Evolutionary conservation across 2,329 filamentous ascomycete species (phyloP), one percentile per base, ranked within the genome.

Genomic region (Xylaria multiplex): DNA sequence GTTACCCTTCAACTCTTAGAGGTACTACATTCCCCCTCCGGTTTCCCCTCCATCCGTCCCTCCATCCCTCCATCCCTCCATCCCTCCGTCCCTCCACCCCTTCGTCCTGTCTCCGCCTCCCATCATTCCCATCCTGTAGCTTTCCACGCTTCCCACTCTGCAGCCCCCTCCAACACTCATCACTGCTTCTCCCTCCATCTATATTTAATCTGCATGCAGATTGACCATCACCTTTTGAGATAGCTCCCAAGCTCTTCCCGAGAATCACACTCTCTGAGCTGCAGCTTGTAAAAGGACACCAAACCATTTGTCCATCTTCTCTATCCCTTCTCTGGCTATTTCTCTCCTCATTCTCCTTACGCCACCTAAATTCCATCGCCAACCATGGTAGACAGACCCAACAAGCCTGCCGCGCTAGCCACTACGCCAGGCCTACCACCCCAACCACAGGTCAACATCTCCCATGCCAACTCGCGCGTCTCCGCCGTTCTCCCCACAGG

Each of bases 401-500:
- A 97, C 81, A 96, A 93, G 78, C 93, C 93, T 64, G 85, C 89
- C 59, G 90, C 92, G 45, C 88, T 95, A 74, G 88, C 92, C 60
- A 85, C 92, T 69, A 90, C 91, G 7, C 90, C 91, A 7, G 88
- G 89, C 59, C 85, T 90, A 16, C 89, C 92, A 16, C 91, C 94
- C 54, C 92, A 89, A 76, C 81, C 95, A 40, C 88, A 90, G 70
- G 91, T 97, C 75, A 88, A 88, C 77, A 89, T 94, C 75, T 87
- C 89, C 32, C 86, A 92, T 73, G 88, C 88, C 76, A 89, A 89
- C 79, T 86, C 86, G 66, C 88, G 88, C 66, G 90, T 98, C 58
- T 86, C 87, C n/a, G 95, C 95, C 40, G 86, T 85, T 35, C 87
- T 98, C 49, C 92, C 93, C 45, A 91, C 93, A 0, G 94, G 95